Percentiles rank a stretch among this genome's conserved stretches.
Evolutionary conservation across 495 filamentous ascomycete species (phyloP).

Genomic region (Astrothelium subdiscretum): DNA sequence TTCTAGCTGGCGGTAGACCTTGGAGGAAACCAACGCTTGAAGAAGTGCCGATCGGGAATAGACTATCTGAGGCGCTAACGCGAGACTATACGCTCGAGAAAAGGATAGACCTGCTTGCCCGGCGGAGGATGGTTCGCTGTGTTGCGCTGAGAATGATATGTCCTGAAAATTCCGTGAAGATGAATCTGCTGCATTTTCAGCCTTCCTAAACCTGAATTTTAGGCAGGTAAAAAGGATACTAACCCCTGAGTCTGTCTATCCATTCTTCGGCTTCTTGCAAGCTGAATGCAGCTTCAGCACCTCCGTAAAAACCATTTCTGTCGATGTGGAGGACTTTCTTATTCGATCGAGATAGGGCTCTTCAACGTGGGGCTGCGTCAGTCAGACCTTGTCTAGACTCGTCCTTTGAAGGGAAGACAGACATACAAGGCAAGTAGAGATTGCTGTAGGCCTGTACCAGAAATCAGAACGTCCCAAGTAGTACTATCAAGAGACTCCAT

Average conservation of each 20-base stretch:
- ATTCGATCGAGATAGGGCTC: constrained; percentile 80
- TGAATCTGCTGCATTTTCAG: not conserved
- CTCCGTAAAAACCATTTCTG: constrained; percentile 77
- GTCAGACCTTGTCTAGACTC: constrained; percentile 39
- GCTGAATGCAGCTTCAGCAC: constrained; percentile 73
- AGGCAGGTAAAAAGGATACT: constrained; percentile 11
- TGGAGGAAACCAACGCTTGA: constrained; percentile 68
- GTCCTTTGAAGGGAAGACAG: constrained; percentile 10
- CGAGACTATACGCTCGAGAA: constrained; percentile 70
- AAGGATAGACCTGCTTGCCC: constrained; percentile 38
- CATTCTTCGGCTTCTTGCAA: constrained; percentile 72
- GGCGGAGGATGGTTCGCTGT: constrained; percentile 11
- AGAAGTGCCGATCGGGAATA: constrained; percentile 72
- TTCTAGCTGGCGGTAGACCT: constrained; percentile 77
- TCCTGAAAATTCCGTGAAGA: constrained; percentile 17
- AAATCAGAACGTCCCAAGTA: constrained; percentile 82
- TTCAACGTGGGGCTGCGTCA: constrained; percentile 51
- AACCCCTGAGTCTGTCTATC: constrained; percentile 36
- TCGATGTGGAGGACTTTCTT: constrained; percentile 91
- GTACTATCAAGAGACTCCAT: constrained; percentile 79
- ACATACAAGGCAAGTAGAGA: constrained; percentile 89
- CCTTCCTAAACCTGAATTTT: constrained; percentile 22
- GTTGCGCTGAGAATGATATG: constrained; percentile 21
- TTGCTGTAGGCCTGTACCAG: constrained; percentile 79
- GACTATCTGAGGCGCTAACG: constrained; percentile 75